Base-by-base conservation (phyloP, 2,329 filamentous ascomycete genomes). In the Xylariaceae sp. region DNA sequence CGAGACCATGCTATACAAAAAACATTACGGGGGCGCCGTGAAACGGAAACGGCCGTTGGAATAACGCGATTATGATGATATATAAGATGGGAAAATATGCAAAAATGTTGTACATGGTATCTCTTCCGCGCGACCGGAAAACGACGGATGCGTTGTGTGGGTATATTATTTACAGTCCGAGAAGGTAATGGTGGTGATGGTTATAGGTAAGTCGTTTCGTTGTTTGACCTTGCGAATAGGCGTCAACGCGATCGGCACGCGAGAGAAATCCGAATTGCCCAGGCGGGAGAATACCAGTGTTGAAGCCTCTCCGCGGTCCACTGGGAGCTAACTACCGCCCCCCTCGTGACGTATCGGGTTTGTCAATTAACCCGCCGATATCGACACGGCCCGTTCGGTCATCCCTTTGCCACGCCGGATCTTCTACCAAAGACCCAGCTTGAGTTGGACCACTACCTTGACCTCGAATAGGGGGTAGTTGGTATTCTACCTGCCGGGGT, bases 321-420 rank as follows among this genome's bases (percentile, higher is more conserved):
- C 51, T 51, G 42, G 57, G 20, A 44, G 7, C 60, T 57, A 67
- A 9, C 60, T 57, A 67, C 52, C 62, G 61, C 44, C 61, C 64
- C 47, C 62, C 64, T 19, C 67, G 59, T 61, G 70, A 46, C 62
- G 69, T 76, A 63, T 80, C 80, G 20, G 81, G 79, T 70, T 78
- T 83, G 62, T 85, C 85, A 65, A 89, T 83, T 66, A 85, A 76
- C 1, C 84, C 84, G 10, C 79, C 82, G 59, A 88, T 87, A 64
- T 85, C 83, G 47, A 87, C 80, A 16, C 85, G 79, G 40, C 77
- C 71, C 18, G 77, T 72, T 23, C 82, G 77, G 52, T 84, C 82
- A 54, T 82, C 80, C 43, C 79, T 75, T 52, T 69, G 67, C 70
- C 75, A 77, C 21, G 57, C 56, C 16, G 65, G 42, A 32, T 71